Conservation (phyloP, 768 basidiomycete genomes). For the Coprinellus micaceus region DNA sequence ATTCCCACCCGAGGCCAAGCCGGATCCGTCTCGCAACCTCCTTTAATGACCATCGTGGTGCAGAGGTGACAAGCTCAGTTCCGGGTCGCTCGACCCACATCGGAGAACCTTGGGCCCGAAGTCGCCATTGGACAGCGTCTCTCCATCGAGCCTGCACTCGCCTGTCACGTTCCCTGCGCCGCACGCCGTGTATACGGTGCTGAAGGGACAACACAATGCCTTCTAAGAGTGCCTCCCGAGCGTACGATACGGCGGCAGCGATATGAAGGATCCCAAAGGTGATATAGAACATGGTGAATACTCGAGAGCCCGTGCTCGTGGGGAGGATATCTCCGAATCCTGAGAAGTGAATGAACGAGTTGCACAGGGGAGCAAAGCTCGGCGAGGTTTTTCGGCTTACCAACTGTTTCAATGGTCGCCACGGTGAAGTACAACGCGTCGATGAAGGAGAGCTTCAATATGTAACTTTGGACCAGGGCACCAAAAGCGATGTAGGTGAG, state of each 20-base stretch:
- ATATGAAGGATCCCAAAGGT: conserved; percentile 60
- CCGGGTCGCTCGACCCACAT: conserved; percentile 42
- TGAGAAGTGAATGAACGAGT: conserved; percentile 22
- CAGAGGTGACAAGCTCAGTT: not conserved
- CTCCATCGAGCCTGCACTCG: conserved; percentile 54
- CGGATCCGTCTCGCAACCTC: not conserved
- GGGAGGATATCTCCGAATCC: conserved; percentile 79
- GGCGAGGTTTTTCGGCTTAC: conserved; percentile 23
- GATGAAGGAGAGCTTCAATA: conserved; percentile 58
- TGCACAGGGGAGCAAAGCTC: conserved; percentile 1
- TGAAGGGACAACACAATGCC: conserved; percentile 64
- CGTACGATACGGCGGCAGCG: conserved; percentile 59
- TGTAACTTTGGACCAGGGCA: conserved; percentile 51
- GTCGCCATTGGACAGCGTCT: conserved; percentile 58
- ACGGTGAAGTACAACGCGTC: conserved; percentile 77
- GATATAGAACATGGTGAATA: conserved; percentile 59
- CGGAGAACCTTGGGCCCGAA: conserved; percentile 45
- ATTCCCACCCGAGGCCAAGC: not conserved
- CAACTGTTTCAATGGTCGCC: conserved; percentile 67
- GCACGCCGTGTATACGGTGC: conserved; percentile 46
- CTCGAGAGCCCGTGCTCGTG: conserved; percentile 42
- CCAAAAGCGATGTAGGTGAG: conserved; percentile 74
- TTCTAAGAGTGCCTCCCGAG: conserved; percentile 71
- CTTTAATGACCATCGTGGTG: not conserved
- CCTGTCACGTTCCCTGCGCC: conserved; percentile 43